Base-by-base conservation (phyloP, 345 rosid species). In the Gossypium ekmanianum region DNA sequence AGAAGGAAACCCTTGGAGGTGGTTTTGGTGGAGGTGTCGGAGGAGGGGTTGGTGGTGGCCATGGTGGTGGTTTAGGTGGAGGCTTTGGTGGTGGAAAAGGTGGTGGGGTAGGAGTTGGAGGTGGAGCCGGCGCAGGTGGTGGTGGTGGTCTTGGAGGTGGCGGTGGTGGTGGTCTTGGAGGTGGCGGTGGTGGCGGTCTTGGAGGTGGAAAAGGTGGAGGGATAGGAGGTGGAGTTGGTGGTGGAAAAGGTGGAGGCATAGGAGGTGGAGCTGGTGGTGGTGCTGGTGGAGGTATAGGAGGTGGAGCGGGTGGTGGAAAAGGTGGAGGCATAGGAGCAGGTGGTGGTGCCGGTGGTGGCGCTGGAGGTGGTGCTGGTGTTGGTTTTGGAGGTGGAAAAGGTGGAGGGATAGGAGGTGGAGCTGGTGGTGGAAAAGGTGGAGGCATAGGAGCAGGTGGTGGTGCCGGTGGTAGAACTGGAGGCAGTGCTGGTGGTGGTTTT, bases 201-300 rank as follows among this genome's bases (percentile, higher is more conserved):
- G 80, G 75, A 0, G 66, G 12, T 0, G 83, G 80, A 2, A 68
- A 52, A 9, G 83, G 80, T 61, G 81, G 58, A 16, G 76, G 52
- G 0, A 5, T 34, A 0, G 80, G 73, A 3, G 72, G 61, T 24
- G 75, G 80, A 0, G 6, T 4, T 0, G 74, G 77, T 2, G 76
- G 64, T 11, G 71, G 70, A 0, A 52, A 52, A 22, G 72, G 61
- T 1, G 76, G 76, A 4, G 52, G 69, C 0, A 71, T 71, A 39
- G 51, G 45, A 4, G 80, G 72, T 8, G 79, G 72, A 68, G 12
- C 11, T 2, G 74, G 82, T 0, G 51, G 22, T 3, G 82, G 69
- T 1, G 64, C 47, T 11, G 79, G 34, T 12, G 59, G 17, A 0
- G 62, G 62, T 24, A 0, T 16, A 9, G 78, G 72, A 6, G 58